Evolutionary conservation across 257 asterid species (phyloP).

Genomic region (Solanum microdontum): DNA sequence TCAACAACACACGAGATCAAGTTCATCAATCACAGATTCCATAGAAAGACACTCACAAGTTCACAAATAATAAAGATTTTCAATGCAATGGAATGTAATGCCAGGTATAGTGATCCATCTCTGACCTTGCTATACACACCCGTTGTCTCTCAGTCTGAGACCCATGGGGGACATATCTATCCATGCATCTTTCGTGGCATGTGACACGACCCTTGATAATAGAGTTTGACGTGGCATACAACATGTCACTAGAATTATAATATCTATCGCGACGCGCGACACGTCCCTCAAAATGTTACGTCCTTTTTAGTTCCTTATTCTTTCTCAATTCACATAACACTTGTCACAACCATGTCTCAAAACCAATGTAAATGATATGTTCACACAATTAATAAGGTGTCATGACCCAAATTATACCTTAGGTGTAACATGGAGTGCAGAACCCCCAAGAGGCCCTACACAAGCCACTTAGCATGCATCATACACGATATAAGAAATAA

Average conservation of each 20-base stretch:
- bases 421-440: neutral
- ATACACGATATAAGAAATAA: neutral
- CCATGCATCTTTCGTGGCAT: neutral
- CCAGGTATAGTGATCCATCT: neutral
- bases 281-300: neutral
- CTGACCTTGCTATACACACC: neutral
- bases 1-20: neutral
- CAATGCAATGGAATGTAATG: neutral
- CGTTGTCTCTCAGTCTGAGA: neutral
- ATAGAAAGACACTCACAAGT: neutral
- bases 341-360: neutral
- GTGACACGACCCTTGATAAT: neutral
- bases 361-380: neutral
- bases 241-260: neutral
- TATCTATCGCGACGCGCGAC: neutral
- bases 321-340: neutral
- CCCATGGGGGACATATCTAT: neutral
- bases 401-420: neutral
- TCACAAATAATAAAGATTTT: neutral
- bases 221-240: neutral
- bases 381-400: neutral
- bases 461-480: neutral
- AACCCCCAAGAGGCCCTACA: neutral
- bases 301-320: neutral
- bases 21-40: neutral